Percentiles rank a stretch among this genome's conserved stretches.
Conservation (phyloP, 2,329 filamentous ascomycete species). For the Akanthomyces dipterigenus region DNA sequence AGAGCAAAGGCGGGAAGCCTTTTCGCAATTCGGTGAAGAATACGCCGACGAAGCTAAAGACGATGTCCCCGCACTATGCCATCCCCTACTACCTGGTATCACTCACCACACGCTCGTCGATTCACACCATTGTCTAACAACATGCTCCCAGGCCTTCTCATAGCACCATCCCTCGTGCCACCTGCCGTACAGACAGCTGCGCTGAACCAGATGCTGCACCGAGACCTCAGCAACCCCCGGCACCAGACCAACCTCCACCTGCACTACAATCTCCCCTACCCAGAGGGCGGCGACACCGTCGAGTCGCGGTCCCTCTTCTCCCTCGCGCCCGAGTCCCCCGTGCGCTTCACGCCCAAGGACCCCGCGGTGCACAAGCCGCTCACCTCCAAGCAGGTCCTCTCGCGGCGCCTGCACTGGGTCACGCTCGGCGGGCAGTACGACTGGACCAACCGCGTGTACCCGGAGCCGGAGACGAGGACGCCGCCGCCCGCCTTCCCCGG, state of each 20-base stretch:
- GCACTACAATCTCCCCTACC: constrained; percentile 66
- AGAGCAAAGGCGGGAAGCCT: constrained; percentile 36
- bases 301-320: constrained; percentile 46
- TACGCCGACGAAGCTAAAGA: constrained; percentile 24
- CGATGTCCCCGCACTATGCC: constrained; percentile 52
- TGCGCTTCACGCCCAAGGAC: constrained; percentile 61
- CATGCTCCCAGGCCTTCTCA: constrained; percentile 58
- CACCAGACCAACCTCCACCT: constrained; percentile 90
- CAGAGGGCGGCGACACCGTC: constrained; percentile 17
- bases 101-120: not conserved
- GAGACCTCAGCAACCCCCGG: constrained; percentile 61
- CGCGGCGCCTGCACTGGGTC: constrained; percentile 82
- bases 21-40: constrained; percentile 33
- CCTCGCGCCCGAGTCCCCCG: constrained; percentile 41
- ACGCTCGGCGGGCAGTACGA: constrained; percentile 95
- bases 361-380: constrained; percentile 68
- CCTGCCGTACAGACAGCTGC: constrained; percentile 60
- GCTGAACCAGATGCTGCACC: constrained; percentile 68
- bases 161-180: constrained; percentile 71
- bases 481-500: constrained; percentile 64
- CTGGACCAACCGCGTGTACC: constrained; percentile 85
- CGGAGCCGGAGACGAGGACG: constrained; percentile 40
- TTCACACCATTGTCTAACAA: not conserved
- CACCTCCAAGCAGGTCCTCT: constrained; percentile 61
- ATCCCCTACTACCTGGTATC: constrained; percentile 63